Evolutionary conservation across 169 alveolate species (phyloP), one percentile per base, ranked within the genome.

Genomic region (Theileria annulata): DNA sequence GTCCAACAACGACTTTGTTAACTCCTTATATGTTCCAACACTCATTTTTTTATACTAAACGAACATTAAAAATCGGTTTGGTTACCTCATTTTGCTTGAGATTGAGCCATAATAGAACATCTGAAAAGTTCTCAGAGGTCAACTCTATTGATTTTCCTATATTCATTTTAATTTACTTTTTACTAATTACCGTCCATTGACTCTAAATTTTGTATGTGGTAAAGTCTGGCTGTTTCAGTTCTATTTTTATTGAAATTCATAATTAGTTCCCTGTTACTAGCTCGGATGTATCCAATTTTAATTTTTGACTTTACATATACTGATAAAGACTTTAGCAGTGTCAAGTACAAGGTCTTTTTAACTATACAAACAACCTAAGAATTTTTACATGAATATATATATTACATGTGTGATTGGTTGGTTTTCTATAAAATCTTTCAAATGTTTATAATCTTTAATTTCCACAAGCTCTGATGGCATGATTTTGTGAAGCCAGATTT

Each of bases 281-380:
- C 89, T 28, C 87, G 62, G 31, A 89, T 72, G 12, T 79, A 83
- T 13, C 79, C 94, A 49, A 89, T 81, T 51, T 64, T 33, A 3
- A 89, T 42, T 74, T 89, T 86, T 23, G 79, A 75, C 19, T 75
- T 78, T 58, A 89, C 79, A 58, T 86, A 85, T 35, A 73, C 71
- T 0, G 94, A 85, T 59, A 89, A 68, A 6, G 91, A 90, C 77
- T 89, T 89, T 27, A 89, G 78, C 69, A 80, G 69, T 1, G 80
- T 85, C 35, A 86, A 66, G 72, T 79, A 85, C 19, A 76, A 85
- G 31, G 83, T 79, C 71, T 77, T 79, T 31, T 87, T 82, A 67
- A 89, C 75, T 63, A 89, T 83, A 42, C 80, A 76, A 42, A 89
- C 79, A 2, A 89, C 89, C 71, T 89, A 77, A 2, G 1, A 67